Conservation (phyloP, 2,329 filamentous ascomycete species). For the Lachnellula arida region DNA sequence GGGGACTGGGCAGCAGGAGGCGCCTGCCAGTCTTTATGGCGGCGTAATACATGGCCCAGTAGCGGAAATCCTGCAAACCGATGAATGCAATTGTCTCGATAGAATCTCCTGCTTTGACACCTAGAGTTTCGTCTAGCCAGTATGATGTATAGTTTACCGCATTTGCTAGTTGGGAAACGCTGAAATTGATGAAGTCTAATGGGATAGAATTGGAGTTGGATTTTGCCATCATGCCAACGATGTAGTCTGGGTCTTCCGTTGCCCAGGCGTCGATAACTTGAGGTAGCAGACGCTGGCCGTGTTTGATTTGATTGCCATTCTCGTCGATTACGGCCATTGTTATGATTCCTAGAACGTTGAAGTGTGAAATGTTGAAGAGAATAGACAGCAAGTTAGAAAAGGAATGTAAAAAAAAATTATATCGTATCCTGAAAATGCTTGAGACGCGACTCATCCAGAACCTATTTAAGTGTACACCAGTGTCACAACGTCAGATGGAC, state of each 20-base stretch:
- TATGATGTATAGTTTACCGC: constrained; percentile 20
- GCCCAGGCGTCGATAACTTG: constrained; percentile 16
- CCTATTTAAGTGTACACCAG: too few relatives aligned
- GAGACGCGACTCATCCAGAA: too few relatives aligned
- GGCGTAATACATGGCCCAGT: constrained; percentile 13
- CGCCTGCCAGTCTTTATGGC: constrained; percentile 16
- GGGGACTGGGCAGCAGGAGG: constrained; percentile 15
- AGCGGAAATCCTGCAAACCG: constrained; percentile 24
- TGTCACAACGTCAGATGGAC: too few relatives aligned
- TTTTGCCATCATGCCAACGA: constrained; percentile 15
- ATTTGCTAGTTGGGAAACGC: constrained; percentile 12
- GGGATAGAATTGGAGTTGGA: background rate
- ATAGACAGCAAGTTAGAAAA: background rate
- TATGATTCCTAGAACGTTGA: background rate
- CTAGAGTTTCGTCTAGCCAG: constrained; percentile 14
- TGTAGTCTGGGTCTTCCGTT: constrained; percentile 5
- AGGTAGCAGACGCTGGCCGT: constrained; percentile 14
- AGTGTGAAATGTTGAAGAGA: background rate
- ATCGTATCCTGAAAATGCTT: background rate
- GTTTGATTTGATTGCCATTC: background rate
- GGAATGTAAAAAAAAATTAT: background rate
- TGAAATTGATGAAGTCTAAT: constrained; percentile 12
- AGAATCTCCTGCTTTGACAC: background rate
- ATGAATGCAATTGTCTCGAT: constrained; percentile 16
- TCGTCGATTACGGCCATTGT: background rate